phyloP scores from a whole-genome alignment of 78 protist species.

The Dictyostelium firmibasis region DNA sequence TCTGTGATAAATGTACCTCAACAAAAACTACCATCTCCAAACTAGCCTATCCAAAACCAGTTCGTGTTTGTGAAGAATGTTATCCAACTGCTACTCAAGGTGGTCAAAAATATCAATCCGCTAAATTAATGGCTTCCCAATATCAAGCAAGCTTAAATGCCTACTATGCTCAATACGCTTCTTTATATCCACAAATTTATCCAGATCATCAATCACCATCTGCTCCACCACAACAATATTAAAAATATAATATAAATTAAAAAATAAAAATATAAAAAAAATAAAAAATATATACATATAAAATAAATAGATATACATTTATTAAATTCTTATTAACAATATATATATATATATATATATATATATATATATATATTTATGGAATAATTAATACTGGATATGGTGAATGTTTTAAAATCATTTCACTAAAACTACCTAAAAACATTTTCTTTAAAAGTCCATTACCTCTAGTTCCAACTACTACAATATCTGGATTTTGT shows the following conservation, averaged over 20 bases:
- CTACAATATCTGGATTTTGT: slow-evolving; percentile 31
- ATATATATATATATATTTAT: neutral
- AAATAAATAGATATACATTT: no score
- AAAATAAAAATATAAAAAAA: neutral
- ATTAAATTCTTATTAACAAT: no score
- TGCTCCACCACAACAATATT: neutral
- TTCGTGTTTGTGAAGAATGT: slow-evolving; percentile 62
- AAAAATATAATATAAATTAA: neutral
- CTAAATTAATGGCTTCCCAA: slow-evolving; percentile 12
- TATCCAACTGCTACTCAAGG: slow-evolving; percentile 36
- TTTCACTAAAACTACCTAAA: slow-evolving; percentile 34
- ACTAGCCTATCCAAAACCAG: slow-evolving; percentile 55
- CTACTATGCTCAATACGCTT: slow-evolving; percentile 32
- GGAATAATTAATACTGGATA: slow-evolving; percentile 32
- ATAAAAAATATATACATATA: no score
- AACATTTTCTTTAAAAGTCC: slow-evolving; percentile 1
- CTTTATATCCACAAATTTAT: slow-evolving; percentile 39
- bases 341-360: no score
- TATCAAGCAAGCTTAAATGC: slow-evolving; percentile 18
- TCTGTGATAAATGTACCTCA: slow-evolving; percentile 46
- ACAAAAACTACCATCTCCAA: slow-evolving; percentile 40
- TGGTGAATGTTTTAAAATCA: neutral
- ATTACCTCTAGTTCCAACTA: slow-evolving; percentile 17
- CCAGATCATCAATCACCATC: neutral
- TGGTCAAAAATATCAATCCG: slow-evolving; percentile 61